Percentiles rank a stretch among this genome's conserved stretches.
phyloP scores from a whole-genome alignment of 2,329 filamentous ascomycete species.

The Calonectria pauciramosa region DNA sequence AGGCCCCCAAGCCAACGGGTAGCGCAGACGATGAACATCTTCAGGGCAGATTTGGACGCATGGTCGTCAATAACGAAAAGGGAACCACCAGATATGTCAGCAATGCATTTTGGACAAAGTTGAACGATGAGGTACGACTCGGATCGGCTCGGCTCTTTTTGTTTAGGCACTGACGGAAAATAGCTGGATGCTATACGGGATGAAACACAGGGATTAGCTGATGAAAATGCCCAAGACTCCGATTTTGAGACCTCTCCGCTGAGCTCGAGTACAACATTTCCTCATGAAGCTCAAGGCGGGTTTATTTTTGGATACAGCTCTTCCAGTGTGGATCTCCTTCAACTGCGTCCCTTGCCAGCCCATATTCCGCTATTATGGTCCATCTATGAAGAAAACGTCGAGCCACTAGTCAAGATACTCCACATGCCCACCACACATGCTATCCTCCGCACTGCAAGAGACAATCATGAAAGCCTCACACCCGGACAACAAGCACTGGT shows the following conservation, averaged over 20 bases:
- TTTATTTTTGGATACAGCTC: constrained; percentile 1
- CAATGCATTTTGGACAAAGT: background rate
- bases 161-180: background rate
- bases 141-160: too few relatives aligned
- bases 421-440: background rate
- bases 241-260: background rate
- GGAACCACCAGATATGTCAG: background rate
- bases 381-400: background rate
- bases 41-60: background rate
- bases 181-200: background rate
- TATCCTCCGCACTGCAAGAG: background rate
- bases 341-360: background rate
- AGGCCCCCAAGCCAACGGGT: background rate
- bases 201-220: background rate
- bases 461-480: background rate
- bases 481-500: background rate
- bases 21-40: background rate
- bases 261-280: background rate
- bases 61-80: background rate
- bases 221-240: background rate
- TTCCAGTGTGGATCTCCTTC: background rate
- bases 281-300: background rate
- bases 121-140: background rate
- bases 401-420: background rate
- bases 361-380: background rate